Evolutionary conservation across 768 basidiomycete genomes (phyloP), one percentile per base, ranked within the genome.

Genomic region (Paxillus rubicundulus): DNA sequence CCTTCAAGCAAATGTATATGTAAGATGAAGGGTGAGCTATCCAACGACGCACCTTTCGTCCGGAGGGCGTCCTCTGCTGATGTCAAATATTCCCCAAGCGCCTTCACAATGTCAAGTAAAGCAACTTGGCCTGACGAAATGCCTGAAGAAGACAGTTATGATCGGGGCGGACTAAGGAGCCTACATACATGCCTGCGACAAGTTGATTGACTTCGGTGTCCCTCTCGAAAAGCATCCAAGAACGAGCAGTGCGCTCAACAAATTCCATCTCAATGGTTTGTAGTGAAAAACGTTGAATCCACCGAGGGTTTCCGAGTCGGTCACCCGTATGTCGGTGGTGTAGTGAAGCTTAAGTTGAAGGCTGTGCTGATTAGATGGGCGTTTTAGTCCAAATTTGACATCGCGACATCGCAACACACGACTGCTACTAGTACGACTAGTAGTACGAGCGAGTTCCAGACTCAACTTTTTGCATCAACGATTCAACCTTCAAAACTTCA

Each of bases 41-140:
- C 21, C n/a, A 33, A 40, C 39, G 54, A 44, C 49, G 42, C 53
- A 92, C 96, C 96, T 76, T 92, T 92, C 9, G 82, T 80, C 27
- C 96, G 79, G 10, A 87, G 69, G 4, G 77, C 74, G 60, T 87
- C 89, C 49, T 96, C 89, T 52, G 94, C 90, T 2, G 91, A 85
- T 0, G 91, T 95, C 13, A 99, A 74, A 62, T 89, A 93, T 59
- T 90, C 87, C 38, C 92, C 92, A 0, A 97, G 79, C 21, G 85
- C 84, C 64, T 91, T 93, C 33, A 98, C 91, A 18, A 98, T 72
- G 55, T 86, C 80, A 5, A 94, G 73, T 13, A 97, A 73, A 17
- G 84, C 79, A 9, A 80, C 69, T 18, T 75, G 68, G 17, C 83
- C 84, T 54, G 74, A 72, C 13, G 82, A 79, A 49, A 85, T 71